Conservation (phyloP, 2,329 filamentous ascomycete genomes). For the Byssochlamys sp. region DNA sequence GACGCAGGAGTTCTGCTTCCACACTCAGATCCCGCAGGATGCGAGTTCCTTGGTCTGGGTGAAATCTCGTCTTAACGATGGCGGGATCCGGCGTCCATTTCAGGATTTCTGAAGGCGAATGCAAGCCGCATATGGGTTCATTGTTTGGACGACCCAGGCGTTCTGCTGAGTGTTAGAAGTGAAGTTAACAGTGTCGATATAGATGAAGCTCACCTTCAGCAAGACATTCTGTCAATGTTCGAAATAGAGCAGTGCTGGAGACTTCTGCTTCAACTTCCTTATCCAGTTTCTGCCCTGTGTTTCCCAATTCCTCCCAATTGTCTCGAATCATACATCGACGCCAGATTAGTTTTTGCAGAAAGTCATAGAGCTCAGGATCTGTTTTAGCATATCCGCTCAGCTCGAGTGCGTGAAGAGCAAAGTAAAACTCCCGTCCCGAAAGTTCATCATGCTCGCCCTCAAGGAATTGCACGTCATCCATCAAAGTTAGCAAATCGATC, state of each 20-base stretch:
- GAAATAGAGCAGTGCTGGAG: constrained; percentile 57
- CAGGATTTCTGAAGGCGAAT: constrained; percentile 19
- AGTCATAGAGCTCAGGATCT: constrained; percentile 48
- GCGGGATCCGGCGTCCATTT: constrained; percentile 30
- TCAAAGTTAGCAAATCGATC: constrained; percentile 62
- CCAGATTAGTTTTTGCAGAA: constrained; percentile 63
- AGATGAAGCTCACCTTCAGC: constrained; percentile 43
- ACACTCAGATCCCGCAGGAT: constrained; percentile 61
- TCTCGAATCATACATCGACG: constrained; percentile 74
- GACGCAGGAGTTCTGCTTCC: constrained; percentile 59
- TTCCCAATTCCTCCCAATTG: constrained; percentile 72
- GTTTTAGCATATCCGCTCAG: constrained; percentile 47
- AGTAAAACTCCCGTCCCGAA: constrained; percentile 58
- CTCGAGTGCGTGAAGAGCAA: constrained; percentile 53
- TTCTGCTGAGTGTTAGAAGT: constrained; percentile 6
- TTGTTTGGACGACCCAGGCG: constrained; percentile 7
- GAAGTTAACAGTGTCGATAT: not conserved
- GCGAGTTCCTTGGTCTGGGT: constrained; percentile 55
- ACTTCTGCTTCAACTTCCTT: constrained; percentile 54
- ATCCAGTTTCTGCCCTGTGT: constrained; percentile 66
- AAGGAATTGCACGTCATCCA: constrained; percentile 45
- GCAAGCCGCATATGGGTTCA: constrained; percentile 15
- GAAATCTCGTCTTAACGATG: constrained; percentile 45
- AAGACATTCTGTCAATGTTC: constrained; percentile 56
- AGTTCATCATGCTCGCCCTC: constrained; percentile 40